Base-by-base conservation (phyloP, 352 stramenopile genomes). In the Phytophthora kernoviae region DNA sequence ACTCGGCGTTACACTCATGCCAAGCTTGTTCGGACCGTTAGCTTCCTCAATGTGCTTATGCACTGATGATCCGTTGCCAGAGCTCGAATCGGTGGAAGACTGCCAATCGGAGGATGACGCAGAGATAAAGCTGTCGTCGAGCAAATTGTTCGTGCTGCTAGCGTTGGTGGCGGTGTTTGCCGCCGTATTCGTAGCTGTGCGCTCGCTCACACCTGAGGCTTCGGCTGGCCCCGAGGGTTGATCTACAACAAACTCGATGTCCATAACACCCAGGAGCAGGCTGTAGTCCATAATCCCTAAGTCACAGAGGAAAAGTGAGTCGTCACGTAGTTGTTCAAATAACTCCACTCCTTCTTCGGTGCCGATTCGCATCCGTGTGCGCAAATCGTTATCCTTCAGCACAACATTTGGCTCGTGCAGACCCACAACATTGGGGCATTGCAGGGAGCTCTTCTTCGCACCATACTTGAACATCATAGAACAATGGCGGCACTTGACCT, bases 201-300 rank as follows among this genome's bases (percentile, higher is more conserved):
- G 46, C 7, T 72, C 21, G 10, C 50, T 69, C n/a, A 61, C 22
- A n/a, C 44, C 34, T 8, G 63, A 83, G 40, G 48, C 83, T 1
- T 62, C 69, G 6, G 64, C 70, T 20, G 73, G 79, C 24, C 54
- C 39, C 0, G 67, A 62, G 5, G 67, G 64, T 22, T 84, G 76
- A 33, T 94, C 87, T 30, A 94, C 85, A 5, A 79, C 68, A 54
- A 92, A 95, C 58, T 93, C 83, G 27, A 92, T 88, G 53, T 94
- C 83, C 49, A 88, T 81, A 20, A 96, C 83, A 7, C 88, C 88
- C 1, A 97, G 67, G n/a, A 97, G 62, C 15, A 97, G 56, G 50
- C 82, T 94, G 69, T 97, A 97, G 59, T 97, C 90, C 90, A 97
- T 97, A 55, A 97, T 96, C 4, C 87, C 87, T 1, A 89, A 59